Evolutionary conservation across 441 rosid genomes (phyloP).

Genomic region (Populus tomentosa): DNA sequence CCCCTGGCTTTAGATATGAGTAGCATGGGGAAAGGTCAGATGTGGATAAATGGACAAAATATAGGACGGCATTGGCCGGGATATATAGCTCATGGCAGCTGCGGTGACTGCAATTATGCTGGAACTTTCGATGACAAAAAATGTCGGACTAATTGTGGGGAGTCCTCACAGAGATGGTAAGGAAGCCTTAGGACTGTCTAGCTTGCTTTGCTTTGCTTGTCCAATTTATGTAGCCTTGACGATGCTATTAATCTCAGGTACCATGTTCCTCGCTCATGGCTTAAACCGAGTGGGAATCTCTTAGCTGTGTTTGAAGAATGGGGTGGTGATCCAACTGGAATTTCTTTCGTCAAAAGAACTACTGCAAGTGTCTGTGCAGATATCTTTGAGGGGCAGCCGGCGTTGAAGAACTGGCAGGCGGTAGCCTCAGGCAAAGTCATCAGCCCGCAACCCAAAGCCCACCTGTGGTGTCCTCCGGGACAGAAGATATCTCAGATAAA

Average conservation of each 20-base stretch:
- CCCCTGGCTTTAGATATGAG: conserved; percentile 91
- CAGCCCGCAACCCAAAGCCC: conserved; percentile 78
- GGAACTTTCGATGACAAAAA: conserved; percentile 74
- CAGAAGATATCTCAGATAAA: conserved; percentile 71
- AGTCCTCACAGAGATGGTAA: conserved; percentile 94
- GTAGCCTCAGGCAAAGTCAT: conserved; percentile 45
- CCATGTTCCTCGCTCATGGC: conserved; percentile 91
- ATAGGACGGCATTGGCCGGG: conserved; percentile 96
- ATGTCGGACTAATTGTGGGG: conserved; percentile 82
- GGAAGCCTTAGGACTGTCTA: neutral
- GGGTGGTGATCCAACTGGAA: conserved; percentile 85
- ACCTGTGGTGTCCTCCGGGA: conserved; percentile 66
- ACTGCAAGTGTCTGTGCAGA: conserved; percentile 72
- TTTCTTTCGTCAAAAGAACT: conserved; percentile 68
- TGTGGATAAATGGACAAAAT: conserved; percentile 91
- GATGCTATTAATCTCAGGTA: conserved; percentile 45
- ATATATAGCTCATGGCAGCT: conserved; percentile 71
- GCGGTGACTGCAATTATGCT: conserved; percentile 61
- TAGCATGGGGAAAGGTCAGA: conserved; percentile 95
- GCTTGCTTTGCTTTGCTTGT: neutral
- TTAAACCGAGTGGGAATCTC: conserved; percentile 70
- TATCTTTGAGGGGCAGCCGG: conserved; percentile 76
- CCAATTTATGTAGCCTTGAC: neutral
- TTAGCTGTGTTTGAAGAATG: conserved; percentile 91
- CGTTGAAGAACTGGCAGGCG: conserved; percentile 53